Conservation (phyloP, 1,139 yeast species). For the Citeromyces hawaiiensis region DNA sequence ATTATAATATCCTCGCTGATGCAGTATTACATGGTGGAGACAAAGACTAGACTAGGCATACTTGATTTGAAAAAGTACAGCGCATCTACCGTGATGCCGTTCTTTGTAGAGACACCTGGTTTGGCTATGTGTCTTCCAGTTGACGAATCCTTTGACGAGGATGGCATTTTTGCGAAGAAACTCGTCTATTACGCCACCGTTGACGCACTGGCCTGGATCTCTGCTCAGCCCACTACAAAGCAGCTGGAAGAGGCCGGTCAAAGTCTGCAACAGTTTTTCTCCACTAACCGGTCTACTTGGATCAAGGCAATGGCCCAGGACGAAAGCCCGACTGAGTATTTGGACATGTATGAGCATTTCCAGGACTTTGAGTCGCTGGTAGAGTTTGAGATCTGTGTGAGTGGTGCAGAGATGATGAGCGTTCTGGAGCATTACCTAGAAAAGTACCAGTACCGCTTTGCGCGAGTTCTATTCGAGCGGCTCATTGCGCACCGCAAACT, state of each 20-base stretch:
- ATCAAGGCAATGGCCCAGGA: neutral
- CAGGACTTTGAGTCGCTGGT: conserved; percentile 55
- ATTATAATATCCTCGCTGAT: too few species aligned
- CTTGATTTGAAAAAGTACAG: conserved; percentile 7
- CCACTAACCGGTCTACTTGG: neutral
- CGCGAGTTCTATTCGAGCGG: conserved; percentile 46
- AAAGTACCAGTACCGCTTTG: conserved; percentile 57
- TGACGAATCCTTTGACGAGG: neutral
- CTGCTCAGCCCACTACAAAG: neutral
- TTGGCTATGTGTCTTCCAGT: neutral
- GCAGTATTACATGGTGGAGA: conserved; percentile 7
- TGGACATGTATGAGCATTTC: conserved; percentile 54
- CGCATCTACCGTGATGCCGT: conserved; percentile 9
- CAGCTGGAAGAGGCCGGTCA: too few species aligned
- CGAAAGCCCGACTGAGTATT: conserved; percentile 5
- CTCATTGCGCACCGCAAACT: conserved; percentile 42
- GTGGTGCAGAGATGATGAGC: neutral
- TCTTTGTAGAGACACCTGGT: conserved; percentile 6
- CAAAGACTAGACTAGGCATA: conserved; percentile 8
- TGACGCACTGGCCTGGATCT: conserved; percentile 6
- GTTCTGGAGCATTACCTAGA: conserved; percentile 40
- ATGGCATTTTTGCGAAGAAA: neutral
- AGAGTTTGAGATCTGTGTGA: conserved; percentile 27
- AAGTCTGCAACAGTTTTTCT: neutral
- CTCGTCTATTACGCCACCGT: conserved; percentile 10